phyloP scores from a whole-genome alignment of 225 moss, liverwort and hornwort species.

The Takakia lepidozioides region DNA sequence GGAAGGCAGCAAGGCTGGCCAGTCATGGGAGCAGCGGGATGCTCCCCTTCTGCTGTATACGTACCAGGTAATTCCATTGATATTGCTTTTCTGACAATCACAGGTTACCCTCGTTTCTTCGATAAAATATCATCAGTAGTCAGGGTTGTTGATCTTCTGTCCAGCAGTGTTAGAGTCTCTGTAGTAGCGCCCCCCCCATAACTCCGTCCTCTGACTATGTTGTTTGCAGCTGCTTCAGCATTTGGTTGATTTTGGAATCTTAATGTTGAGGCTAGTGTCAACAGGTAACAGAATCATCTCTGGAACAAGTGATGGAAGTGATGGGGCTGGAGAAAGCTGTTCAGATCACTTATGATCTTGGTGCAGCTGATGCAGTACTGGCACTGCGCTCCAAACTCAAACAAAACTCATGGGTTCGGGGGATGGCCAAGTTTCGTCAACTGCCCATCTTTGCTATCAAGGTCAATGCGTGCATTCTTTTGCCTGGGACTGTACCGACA shows the following conservation, averaged over 20 bases:
- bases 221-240: conserved; percentile 3
- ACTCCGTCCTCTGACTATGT: too few species aligned
- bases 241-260: not conserved
- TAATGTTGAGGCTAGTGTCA: conserved; percentile 7
- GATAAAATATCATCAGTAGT: too few species aligned
- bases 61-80: conserved; percentile 48
- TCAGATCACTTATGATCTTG: conserved; percentile 87
- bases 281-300: conserved; percentile 80
- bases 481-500: too few species aligned
- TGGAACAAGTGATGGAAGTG: conserved; percentile 92
- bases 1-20: conserved; percentile 17
- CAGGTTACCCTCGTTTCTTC: too few species aligned
- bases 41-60: conserved; percentile 68
- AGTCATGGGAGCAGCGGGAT: conserved; percentile 52
- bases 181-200: too few species aligned
- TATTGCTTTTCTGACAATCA: too few species aligned
- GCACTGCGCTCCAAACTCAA: conserved; percentile 87
- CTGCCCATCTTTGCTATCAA: conserved; percentile 91
- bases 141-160: too few species aligned
- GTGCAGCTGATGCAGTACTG: conserved; percentile 80
- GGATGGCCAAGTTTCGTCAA: conserved; percentile 92
- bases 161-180: too few species aligned
- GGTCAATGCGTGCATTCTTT: too few species aligned
- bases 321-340: conserved; percentile 88
- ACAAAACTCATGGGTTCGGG: conserved; percentile 85